Conservation (phyloP, 805 yeast genomes). For the Wickerhamomyces chambardii region DNA sequence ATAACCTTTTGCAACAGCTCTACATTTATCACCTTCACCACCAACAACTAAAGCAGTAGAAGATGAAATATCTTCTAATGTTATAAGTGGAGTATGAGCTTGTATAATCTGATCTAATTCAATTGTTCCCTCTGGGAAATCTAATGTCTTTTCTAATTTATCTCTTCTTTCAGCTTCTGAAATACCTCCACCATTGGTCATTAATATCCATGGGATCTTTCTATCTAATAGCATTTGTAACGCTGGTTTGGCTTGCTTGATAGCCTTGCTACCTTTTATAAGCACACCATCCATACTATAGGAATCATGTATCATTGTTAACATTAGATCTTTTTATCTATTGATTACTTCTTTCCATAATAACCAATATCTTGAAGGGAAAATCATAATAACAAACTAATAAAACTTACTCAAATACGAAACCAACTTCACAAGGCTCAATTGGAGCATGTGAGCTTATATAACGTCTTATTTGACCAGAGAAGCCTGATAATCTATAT, state of each 20-base stretch:
- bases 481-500: too few species aligned
- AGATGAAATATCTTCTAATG: conserved; percentile 38
- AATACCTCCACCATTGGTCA: conserved; percentile 90
- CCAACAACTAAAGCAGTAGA: conserved; percentile 75
- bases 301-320: too few species aligned
- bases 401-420: conserved; percentile 11
- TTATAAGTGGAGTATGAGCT: conserved; percentile 80
- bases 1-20: conserved; percentile 63
- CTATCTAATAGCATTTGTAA: conserved; percentile 40
- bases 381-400: too few species aligned
- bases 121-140: conserved; percentile 22
- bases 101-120: conserved; percentile 55
- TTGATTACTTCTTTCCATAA: too few species aligned
- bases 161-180: conserved; percentile 53
- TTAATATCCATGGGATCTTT: conserved; percentile 66
- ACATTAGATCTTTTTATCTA: too few species aligned
- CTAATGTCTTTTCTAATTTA: conserved; percentile 29
- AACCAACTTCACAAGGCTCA: conserved; percentile 9
- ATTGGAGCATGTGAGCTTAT: background rate
- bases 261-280: conserved; percentile 60
- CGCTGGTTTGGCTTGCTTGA: conserved; percentile 58
- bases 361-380: too few species aligned
- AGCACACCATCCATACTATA: conserved; percentile 80
- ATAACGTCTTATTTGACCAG: too few species aligned
- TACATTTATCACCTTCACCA: conserved; percentile 62